Evolutionary conservation across 257 asterid species (phyloP).

Genomic region (Striga asiatica): DNA sequence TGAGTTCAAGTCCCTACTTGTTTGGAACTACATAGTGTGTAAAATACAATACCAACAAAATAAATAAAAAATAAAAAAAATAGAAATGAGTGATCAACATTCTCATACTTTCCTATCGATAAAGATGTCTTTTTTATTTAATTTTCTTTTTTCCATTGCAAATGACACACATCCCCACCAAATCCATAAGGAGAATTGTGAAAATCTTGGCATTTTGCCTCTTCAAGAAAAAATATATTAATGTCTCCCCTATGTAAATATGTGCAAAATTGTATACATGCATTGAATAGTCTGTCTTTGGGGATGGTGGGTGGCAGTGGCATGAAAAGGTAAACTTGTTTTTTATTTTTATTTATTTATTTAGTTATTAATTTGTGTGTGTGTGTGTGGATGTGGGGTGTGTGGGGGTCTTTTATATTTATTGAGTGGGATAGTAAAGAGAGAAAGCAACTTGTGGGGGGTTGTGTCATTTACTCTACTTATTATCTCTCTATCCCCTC

Average conservation of each 20-base stretch:
- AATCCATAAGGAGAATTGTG: slow-evolving; percentile 21
- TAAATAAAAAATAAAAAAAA: too few relatives aligned
- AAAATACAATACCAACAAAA: too few relatives aligned
- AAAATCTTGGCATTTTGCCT: slow-evolving; percentile 20
- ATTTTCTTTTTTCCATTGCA: not conserved
- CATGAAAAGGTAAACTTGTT: slow-evolving; percentile 13
- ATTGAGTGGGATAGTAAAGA: slow-evolving; percentile 26
- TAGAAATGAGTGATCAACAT: slow-evolving; percentile 9
- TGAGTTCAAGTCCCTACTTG: slow-evolving; percentile 32
- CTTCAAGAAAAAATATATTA: slow-evolving; percentile 5
- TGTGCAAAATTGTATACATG: slow-evolving; percentile 3
- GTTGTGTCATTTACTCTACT: slow-evolving; percentile 23
- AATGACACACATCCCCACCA: slow-evolving; percentile 16
- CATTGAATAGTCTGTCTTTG: slow-evolving; percentile 10
- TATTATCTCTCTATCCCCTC: slow-evolving; percentile 18
- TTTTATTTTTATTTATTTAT: not conserved
- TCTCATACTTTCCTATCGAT: slow-evolving; percentile 2
- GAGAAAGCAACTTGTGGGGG: slow-evolving; percentile 36
- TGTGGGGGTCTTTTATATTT: slow-evolving; percentile 27
- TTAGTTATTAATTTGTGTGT: not conserved
- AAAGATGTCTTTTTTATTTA: slow-evolving; percentile 7
- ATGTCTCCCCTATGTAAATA: not conserved
- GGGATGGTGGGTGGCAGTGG: slow-evolving; percentile 28
- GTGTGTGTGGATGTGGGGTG: slow-evolving; percentile 23
- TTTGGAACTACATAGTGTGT: slow-evolving; percentile 21